These are phyloP conservation scores for Sporisorium graminicola DNA, from an alignment of 1,284 basidiomycete species.

Conservation along the genomic window DNA sequence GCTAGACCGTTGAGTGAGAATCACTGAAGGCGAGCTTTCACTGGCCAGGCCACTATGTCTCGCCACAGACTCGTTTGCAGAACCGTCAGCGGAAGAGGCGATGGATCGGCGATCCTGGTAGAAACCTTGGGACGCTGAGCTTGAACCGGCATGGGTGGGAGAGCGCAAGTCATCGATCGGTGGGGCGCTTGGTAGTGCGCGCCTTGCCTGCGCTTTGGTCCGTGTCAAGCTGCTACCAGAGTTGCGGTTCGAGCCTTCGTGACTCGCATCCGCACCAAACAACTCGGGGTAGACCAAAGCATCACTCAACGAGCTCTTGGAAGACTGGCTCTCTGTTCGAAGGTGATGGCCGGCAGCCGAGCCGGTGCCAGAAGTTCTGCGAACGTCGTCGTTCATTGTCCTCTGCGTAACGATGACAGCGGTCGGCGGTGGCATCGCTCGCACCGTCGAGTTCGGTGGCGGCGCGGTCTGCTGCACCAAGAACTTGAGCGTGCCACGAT, in stretches of 20 bases:
- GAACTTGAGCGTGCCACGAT: constrained; percentile 68
- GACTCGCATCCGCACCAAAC: constrained; percentile 26
- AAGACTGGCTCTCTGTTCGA: constrained; percentile 54
- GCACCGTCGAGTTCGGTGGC: constrained; percentile 32
- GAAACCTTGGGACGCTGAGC: constrained; percentile 1
- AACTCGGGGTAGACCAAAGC: constrained; percentile 38
- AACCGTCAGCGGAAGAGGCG: constrained; percentile 42
- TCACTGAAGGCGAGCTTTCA: constrained; percentile 20
- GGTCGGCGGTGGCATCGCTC: constrained; percentile 53
- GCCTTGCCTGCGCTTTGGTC: constrained; percentile 51
- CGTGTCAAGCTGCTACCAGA: constrained; percentile 47
- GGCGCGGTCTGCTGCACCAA: constrained; percentile 58
- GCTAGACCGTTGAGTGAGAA: constrained; percentile 35
- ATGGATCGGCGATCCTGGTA: constrained; percentile 42
- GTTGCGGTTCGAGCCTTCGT: constrained; percentile 44
- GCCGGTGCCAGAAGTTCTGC: constrained; percentile 22
- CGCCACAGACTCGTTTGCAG: constrained; percentile 20
- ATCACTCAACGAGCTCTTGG: constrained; percentile 57
- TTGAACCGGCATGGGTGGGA: constrained; percentile 18
- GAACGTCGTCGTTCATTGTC: constrained; percentile 27
- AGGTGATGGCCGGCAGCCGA: constrained; percentile 38
- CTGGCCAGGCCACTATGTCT: constrained; percentile 22
- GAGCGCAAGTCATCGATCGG: constrained; percentile 43
- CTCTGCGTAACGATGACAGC: constrained; percentile 25
- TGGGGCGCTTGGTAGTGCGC: constrained; percentile 45